Base-by-base conservation (phyloP, 768 basidiomycete genomes). In the Lentinus tigrinus region DNA sequence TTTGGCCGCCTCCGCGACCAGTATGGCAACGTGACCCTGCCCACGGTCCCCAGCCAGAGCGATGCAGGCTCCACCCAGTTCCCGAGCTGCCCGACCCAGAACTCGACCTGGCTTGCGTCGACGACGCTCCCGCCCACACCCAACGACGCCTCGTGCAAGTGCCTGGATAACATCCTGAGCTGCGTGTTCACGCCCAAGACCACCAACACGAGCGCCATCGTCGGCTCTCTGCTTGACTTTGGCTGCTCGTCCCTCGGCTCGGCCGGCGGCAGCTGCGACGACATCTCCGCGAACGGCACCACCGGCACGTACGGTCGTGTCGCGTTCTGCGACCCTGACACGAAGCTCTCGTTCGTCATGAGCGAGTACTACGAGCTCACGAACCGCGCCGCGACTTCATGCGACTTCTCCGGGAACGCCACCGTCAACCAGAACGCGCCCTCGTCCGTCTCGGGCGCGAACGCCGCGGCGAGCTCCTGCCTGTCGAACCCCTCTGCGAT, bases 291-390 rank as follows among this genome's bases (percentile, higher is more conserved):
- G 4, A 78, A 91, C 69, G 95, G 95, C 31, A 69, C 78, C 13
- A 79, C 81, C 19, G 95, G 95, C 42, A 75, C 77, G 4, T 97
- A 96, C 64, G 95, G 94, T 31, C 72, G 76, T 26, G 74, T 93
- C 14, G 85, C 90, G 44, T 82, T 76, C 49, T 97, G 95, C 67
- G 89, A 91, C 66, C 91, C 94, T 24, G 91, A 82, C 40, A 79
- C 89, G 72, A 88, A 93, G 77, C 73, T 93, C 36, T 91, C 89
- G 21, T 96, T 83, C 70, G 85, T 88, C 47, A 89, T 95, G 84
- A 89, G 83, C 70, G 76, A 85, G 57, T 93, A 82, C 70, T 95
- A 88, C 68, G 84, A 89, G 66, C 70, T 77, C 28, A 82, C 81
- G 54, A 81, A 81, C 70, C 80, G 81, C 60, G 74, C 85, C 53